Evolutionary conservation across 345 rosid genomes (phyloP), one percentile per base, ranked within the genome.

Genomic region (Eucalyptus pauciflora): DNA sequence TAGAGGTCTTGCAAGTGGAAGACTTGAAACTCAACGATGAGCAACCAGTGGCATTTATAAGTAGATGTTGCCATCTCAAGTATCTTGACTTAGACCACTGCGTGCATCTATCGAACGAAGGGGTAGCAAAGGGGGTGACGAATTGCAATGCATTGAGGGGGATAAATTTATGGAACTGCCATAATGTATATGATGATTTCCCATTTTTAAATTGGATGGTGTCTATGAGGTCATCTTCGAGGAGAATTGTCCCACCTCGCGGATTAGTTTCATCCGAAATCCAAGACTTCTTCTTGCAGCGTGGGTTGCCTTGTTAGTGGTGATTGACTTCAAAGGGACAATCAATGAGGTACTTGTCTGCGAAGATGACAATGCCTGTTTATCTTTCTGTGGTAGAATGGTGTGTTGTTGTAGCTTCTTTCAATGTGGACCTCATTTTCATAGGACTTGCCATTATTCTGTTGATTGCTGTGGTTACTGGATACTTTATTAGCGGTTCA

Each of bases 291-390:
- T 94, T 94, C 90, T 50, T 94, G 89, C 91, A 92, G 54, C 99
- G 94, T 91, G 96, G 99, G 60, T 62, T 95, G 98, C 87, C 89
- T 94, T 41, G 91, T 97, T 83, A 83, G 91, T 60, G 29, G 79
- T 31, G n/a, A 27, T 12, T 60, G 29, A 24, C 64, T 58, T 24
- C 64, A 24, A 58, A 25, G 14, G 16, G 69, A 60, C 31, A 60
- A 60, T 60, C 8, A 3, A 60, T 3, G 69, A 27, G 31, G 69
- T 60, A 60, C 6, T 60, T 27, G 31, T 25, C 69, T 27, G 31
- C 33, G 1, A 27, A 60, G 69, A 60, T 58, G 64, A 25, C 64
- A 25, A 2, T 58, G 64, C 64, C n/a, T 3, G 1, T 24, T 5
- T 58, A 58, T 58, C 64, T 58, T 58, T 58, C 64, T 7, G 13